Percentiles rank a stretch among this genome's conserved stretches.
These are phyloP conservation scores for Zymoseptoria tritici DNA, from an alignment of 2,329 filamentous ascomycete species.

Conservation along the genomic window DNA sequence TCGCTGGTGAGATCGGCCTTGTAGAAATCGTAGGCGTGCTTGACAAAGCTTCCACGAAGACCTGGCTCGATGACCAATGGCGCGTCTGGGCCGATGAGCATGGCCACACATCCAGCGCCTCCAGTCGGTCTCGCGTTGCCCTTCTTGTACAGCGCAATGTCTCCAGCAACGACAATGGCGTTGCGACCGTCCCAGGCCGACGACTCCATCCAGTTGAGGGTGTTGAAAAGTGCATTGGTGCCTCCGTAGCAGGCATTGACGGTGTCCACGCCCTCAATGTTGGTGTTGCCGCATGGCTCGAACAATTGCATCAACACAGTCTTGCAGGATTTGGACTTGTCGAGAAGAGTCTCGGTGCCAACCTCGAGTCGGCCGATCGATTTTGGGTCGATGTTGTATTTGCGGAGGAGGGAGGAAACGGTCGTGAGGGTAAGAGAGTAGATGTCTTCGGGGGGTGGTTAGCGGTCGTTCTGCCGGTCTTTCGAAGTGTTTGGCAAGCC, in stretches of 20 bases:
- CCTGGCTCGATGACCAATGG: slow-evolving; percentile 45
- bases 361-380: slow-evolving; percentile 47
- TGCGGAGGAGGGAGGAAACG: slow-evolving; percentile 45
- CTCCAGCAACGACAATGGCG: slow-evolving; percentile 46
- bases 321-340: slow-evolving; percentile 51
- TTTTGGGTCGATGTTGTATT: slow-evolving; percentile 46
- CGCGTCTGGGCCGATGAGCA: slow-evolving; percentile 46
- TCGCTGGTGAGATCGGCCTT: slow-evolving; percentile 49
- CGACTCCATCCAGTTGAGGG: slow-evolving; percentile 48
- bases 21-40: slow-evolving; percentile 49
- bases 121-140: slow-evolving; percentile 46
- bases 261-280: slow-evolving; percentile 48
- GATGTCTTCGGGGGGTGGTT: slow-evolving; percentile 35
- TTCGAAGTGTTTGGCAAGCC: slow-evolving; percentile 3
- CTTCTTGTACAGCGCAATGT: slow-evolving; percentile 50
- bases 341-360: slow-evolving; percentile 47
- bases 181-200: slow-evolving; percentile 48
- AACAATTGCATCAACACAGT: slow-evolving; percentile 49
- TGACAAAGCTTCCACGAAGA: slow-evolving; percentile 44
- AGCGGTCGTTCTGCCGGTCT: background rate
- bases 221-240: slow-evolving; percentile 49
- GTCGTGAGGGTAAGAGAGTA: slow-evolving; percentile 48
- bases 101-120: slow-evolving; percentile 47
- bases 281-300: slow-evolving; percentile 44
- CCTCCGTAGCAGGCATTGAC: slow-evolving; percentile 50